A percentile compares a stretch with the other conserved stretches of the same genome.
phyloP scores from a whole-genome alignment of 179 eudicot genomes.

The Spergularia azorica region DNA sequence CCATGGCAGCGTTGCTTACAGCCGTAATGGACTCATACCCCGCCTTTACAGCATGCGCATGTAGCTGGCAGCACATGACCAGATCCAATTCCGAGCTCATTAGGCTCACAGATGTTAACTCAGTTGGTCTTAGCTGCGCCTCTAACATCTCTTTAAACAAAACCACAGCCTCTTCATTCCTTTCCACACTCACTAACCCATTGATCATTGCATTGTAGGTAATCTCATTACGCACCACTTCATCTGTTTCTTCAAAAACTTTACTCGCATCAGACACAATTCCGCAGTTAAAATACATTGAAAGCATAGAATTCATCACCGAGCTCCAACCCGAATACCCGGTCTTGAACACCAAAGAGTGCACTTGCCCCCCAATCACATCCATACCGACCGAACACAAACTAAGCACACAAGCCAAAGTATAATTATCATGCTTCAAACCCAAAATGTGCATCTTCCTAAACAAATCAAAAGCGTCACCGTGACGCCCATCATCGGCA shows the following conservation, averaged over 20 bases:
- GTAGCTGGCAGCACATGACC: conserved; percentile 48
- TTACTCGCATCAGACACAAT: conserved; percentile 44
- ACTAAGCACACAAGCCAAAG: conserved; percentile 68
- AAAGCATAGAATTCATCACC: conserved; percentile 59
- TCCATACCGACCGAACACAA: conserved; percentile 43
- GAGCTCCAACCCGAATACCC: conserved; percentile 55
- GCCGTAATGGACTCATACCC: conserved; percentile 56
- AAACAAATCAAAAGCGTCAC: conserved; percentile 52
- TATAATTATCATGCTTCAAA: conserved; percentile 58
- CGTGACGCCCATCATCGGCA: conserved; percentile 41
- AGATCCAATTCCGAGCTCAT: conserved; percentile 52
- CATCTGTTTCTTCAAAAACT: conserved; percentile 51
- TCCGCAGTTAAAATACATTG: conserved; percentile 64
- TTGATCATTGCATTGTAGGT: conserved; percentile 77
- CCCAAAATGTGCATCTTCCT: conserved; percentile 53
- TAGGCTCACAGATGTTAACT: conserved; percentile 67
- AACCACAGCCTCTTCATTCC: conserved; percentile 51
- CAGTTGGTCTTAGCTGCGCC: conserved; percentile 54
- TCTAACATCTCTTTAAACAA: conserved; percentile 55
- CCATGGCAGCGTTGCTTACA: conserved; percentile 68
- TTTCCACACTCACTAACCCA: conserved; percentile 54
- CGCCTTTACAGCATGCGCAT: conserved; percentile 52
- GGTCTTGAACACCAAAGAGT: conserved; percentile 51
- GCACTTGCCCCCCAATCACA: conserved; percentile 65
- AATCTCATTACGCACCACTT: conserved; percentile 47